A percentile compares a stretch with the other conserved stretches of the same genome.
Evolutionary conservation across 2,329 filamentous ascomycete species (phyloP).

Genomic region (Microdochium trichocladiopsis): DNA sequence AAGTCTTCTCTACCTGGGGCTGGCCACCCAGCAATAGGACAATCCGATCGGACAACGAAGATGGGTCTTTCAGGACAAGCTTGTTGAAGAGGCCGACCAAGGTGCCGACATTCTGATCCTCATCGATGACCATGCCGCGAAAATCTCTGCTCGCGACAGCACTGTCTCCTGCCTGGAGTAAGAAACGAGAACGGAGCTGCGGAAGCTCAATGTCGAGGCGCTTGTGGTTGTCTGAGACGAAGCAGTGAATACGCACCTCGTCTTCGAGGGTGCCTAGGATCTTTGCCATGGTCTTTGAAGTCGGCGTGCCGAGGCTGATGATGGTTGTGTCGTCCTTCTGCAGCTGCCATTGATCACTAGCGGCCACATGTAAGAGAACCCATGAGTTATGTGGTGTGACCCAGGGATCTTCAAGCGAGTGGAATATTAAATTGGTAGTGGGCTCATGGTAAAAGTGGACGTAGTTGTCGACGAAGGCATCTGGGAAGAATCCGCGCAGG

Average conservation of each 20-base stretch:
- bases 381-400: conserved; percentile 9
- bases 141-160: conserved; percentile 38
- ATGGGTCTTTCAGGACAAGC: conserved; percentile 31
- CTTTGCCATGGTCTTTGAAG: conserved; percentile 19
- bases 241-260: conserved; percentile 23
- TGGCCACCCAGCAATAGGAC: conserved; percentile 10
- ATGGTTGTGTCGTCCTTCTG: conserved; percentile 11
- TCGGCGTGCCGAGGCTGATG: conserved; percentile 25
- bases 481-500: conserved; percentile 22
- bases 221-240: conserved; percentile 2
- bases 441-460: conserved; percentile 38
- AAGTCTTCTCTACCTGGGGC: neutral
- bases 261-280: conserved; percentile 30
- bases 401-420: conserved; percentile 18
- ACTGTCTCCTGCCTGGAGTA: conserved; percentile 14
- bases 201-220: conserved; percentile 35
- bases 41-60: conserved; percentile 9
- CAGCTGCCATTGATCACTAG: conserved; percentile 14
- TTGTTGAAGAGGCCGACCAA: conserved; percentile 41
- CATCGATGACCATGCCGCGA: conserved; percentile 40
- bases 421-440: conserved; percentile 22
- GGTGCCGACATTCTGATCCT: conserved; percentile 34
- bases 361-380: conserved; percentile 9
- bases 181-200: conserved; percentile 39
- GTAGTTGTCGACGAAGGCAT: conserved; percentile 27